Evolutionary conservation across 2,329 filamentous ascomycete species (phyloP).

Genomic region (Lachnellula arida): DNA sequence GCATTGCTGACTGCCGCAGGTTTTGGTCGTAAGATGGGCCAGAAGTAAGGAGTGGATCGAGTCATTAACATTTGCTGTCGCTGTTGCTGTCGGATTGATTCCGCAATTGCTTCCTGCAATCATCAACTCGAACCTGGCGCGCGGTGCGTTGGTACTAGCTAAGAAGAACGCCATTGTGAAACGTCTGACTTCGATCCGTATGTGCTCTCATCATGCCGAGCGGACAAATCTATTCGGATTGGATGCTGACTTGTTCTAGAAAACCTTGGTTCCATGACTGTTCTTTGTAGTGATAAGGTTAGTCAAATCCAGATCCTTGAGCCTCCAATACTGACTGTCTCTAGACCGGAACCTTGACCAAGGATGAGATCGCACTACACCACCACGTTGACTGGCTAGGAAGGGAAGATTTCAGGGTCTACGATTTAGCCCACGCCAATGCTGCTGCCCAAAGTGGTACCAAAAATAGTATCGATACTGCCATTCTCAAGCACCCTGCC

Average conservation of each 20-base stretch:
- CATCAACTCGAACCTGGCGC: conserved; percentile 3
- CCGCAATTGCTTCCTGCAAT: conserved; percentile 12
- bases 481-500: not conserved
- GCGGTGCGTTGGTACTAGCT: conserved; percentile 1
- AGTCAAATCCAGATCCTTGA: not conserved
- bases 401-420: not conserved
- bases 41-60: not conserved
- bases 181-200: conserved; percentile 4
- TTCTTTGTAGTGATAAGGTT: not conserved
- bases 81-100: conserved; percentile 6
- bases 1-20: not conserved
- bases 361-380: not conserved
- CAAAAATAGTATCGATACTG: not conserved
- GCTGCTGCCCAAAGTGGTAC: not conserved
- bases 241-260: not conserved
- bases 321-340: not conserved
- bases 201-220: not conserved
- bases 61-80: conserved; percentile 1
- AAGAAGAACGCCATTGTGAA: conserved; percentile 6
- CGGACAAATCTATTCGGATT: not conserved
- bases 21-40: conserved; percentile 2
- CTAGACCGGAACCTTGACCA: not conserved
- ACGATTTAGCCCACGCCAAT: not conserved
- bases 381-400: not conserved
- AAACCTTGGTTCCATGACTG: not conserved